Percentiles rank a stretch among this genome's conserved stretches.
Evolutionary conservation across 257 asterid genomes (phyloP).

Genomic region (Scutellaria galericulata): DNA sequence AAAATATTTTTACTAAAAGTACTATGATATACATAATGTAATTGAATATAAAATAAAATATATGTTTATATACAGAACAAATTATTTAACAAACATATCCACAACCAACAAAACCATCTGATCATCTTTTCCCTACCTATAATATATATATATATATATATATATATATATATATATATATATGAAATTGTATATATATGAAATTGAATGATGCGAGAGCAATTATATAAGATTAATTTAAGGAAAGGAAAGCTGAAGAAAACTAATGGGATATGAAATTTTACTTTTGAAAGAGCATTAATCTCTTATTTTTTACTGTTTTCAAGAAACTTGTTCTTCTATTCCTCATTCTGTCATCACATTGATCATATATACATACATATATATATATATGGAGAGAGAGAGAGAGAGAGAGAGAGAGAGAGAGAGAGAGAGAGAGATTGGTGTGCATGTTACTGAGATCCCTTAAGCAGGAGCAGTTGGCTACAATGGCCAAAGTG

Average conservation of each 20-base stretch:
- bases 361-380: background rate
- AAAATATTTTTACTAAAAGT: too few species aligned
- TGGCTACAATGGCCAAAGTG: slow-evolving; percentile 33
- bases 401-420: slow-evolving; percentile 1
- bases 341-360: slow-evolving; percentile 4
- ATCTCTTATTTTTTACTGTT: background rate
- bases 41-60: too few species aligned
- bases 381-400: background rate
- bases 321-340: slow-evolving; percentile 33
- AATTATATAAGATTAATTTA: background rate
- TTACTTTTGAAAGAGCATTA: too few species aligned
- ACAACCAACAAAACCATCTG: too few species aligned
- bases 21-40: too few species aligned
- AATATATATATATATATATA: background rate
- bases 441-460: slow-evolving; percentile 35
- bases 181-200: background rate
- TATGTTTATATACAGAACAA: too few species aligned
- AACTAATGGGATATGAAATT: too few species aligned
- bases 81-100: too few species aligned
- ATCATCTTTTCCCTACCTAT: too few species aligned
- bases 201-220: background rate
- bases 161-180: background rate
- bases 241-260: background rate
- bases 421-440: slow-evolving; percentile 1
- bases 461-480: slow-evolving; percentile 38